Conservation (phyloP, 768 basidiomycete species). For the Boletales sp. region DNA sequence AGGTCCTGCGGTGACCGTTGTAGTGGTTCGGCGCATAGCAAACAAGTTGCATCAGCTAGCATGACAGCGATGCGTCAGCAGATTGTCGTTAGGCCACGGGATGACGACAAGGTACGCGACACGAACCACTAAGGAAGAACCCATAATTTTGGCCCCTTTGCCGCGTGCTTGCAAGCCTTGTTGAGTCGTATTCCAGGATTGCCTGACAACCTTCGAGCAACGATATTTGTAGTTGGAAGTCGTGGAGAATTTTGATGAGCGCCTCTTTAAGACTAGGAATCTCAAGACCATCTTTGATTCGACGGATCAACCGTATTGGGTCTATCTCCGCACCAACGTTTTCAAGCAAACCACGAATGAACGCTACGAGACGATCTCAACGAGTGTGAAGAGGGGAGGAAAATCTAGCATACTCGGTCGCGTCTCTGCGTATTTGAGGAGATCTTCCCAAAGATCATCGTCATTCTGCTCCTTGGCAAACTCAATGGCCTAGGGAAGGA, state of each 20-base stretch:
- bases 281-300: constrained; percentile 94
- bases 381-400: background rate
- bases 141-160: constrained; percentile 78
- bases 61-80: background rate
- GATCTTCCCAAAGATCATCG: constrained; percentile 96
- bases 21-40: constrained; percentile 59
- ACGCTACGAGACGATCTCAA: constrained; percentile 45
- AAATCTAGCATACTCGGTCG: constrained; percentile 60
- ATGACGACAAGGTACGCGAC: background rate
- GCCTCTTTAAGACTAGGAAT: constrained; percentile 94
- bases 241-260: constrained; percentile 93
- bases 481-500: constrained; percentile 73
- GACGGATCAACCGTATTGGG: constrained; percentile 87
- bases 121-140: constrained; percentile 70
- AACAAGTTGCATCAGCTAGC: constrained; percentile 62
- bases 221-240: constrained; percentile 92
- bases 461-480: constrained; percentile 98
- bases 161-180: constrained; percentile 62
- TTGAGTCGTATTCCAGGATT: constrained; percentile 81
- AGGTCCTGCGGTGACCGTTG: constrained; percentile 57
- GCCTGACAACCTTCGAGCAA: constrained; percentile 89
- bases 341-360: constrained; percentile 92
- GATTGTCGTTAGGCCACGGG: background rate
- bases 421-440: constrained; percentile 91
- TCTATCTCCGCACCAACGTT: constrained; percentile 96